Percentiles rank a stretch among this genome's conserved stretches.
Evolutionary conservation across 768 basidiomycete species (phyloP).

Genomic region (Collybia nuda): DNA sequence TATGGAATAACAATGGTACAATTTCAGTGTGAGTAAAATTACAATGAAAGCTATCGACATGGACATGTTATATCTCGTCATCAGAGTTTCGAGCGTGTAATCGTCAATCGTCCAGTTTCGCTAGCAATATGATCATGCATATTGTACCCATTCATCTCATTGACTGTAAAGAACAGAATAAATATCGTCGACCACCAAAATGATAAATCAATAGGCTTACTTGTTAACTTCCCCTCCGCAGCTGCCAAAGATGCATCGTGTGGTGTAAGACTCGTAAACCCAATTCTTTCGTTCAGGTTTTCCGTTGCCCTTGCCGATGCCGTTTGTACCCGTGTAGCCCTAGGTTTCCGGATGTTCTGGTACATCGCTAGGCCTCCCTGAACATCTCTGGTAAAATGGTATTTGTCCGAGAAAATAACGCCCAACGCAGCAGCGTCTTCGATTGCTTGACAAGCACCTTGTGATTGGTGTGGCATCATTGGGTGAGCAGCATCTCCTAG

Average conservation of each 20-base stretch:
- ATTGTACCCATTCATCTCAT: slow-evolving; percentile 30
- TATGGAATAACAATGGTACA: too few relatives aligned
- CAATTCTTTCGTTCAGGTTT: slow-evolving; percentile 30
- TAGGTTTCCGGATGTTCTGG: slow-evolving; percentile 26
- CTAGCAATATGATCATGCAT: slow-evolving; percentile 20
- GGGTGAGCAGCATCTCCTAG: slow-evolving; percentile 28
- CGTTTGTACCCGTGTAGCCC: slow-evolving; percentile 27
- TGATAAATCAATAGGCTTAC: slow-evolving; percentile 10
- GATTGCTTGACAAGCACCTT: slow-evolving; percentile 29
- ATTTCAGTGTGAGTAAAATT: too few relatives aligned
- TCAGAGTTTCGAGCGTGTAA: neutral
- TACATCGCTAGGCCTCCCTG: slow-evolving; percentile 23
- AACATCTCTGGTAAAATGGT: slow-evolving; percentile 22
- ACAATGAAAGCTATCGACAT: too few relatives aligned
- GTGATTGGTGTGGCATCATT: slow-evolving; percentile 30
- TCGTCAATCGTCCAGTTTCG: neutral
- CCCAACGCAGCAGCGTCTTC: slow-evolving; percentile 32
- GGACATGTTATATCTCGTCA: neutral
- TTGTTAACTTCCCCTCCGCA: slow-evolving; percentile 24
- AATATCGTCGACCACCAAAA: neutral
- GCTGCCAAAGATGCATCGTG: slow-evolving; percentile 25
- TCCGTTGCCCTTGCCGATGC: slow-evolving; percentile 27
- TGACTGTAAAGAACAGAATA: slow-evolving; percentile 15
- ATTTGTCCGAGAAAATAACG: slow-evolving; percentile 27
- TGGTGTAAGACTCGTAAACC: slow-evolving; percentile 26